Evolutionary conservation across 2,329 filamentous ascomycete genomes (phyloP).

Genomic region (Chaetomiaceae sp.): DNA sequence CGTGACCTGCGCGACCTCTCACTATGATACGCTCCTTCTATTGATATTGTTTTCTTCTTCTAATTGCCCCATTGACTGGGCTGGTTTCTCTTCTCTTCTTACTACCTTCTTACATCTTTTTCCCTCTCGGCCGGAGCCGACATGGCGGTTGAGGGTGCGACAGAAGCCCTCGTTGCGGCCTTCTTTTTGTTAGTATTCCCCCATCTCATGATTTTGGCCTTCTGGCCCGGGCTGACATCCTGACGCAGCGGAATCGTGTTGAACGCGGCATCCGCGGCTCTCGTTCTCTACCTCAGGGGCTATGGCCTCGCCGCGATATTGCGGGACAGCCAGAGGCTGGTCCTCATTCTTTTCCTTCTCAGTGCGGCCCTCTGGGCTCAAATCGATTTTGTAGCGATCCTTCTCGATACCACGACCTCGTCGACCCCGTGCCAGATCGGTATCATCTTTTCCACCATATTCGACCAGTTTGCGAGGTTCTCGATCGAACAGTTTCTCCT

Average conservation of each 20-base stretch:
- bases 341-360: slow-evolving; percentile 52
- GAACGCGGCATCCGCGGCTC: slow-evolving; percentile 45
- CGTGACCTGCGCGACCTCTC: slow-evolving; percentile 21
- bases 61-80: slow-evolving; percentile 45
- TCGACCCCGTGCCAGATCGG: slow-evolving; percentile 46
- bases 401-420: slow-evolving; percentile 39
- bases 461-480: slow-evolving; percentile 54
- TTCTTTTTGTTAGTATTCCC: slow-evolving; percentile 48
- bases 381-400: slow-evolving; percentile 45
- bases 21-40: slow-evolving; percentile 31
- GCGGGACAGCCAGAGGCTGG: slow-evolving; percentile 59
- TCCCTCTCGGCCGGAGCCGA: slow-evolving; percentile 28
- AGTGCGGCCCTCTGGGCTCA: slow-evolving; percentile 51
- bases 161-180: slow-evolving; percentile 48
- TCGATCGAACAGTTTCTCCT: slow-evolving; percentile 50
- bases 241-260: slow-evolving; percentile 46
- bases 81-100: slow-evolving; percentile 31
- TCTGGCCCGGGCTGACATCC: slow-evolving; percentile 12
- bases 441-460: slow-evolving; percentile 47
- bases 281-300: slow-evolving; percentile 43
- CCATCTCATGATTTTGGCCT: not conserved
- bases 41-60: slow-evolving; percentile 32
- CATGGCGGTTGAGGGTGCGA: slow-evolving; percentile 43
- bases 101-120: slow-evolving; percentile 13
- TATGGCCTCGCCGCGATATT: slow-evolving; percentile 45